phyloP scores from a whole-genome alignment of 768 basidiomycete genomes.

The Mycena galericulata region DNA sequence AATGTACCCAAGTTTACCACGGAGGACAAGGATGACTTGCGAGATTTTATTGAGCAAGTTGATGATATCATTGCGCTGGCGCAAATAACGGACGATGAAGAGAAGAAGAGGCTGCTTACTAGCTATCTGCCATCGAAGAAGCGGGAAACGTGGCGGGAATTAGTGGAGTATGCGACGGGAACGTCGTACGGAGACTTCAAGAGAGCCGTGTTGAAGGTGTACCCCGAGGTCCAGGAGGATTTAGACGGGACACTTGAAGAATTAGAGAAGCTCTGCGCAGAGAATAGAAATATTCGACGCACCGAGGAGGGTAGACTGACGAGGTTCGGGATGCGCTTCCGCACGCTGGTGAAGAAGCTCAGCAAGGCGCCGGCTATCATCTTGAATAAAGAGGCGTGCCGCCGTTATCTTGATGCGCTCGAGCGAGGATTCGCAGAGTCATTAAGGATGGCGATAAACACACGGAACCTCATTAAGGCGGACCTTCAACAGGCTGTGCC shows the following conservation, averaged over 20 bases:
- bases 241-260: constrained; percentile 16
- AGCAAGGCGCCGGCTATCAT: constrained; percentile 11
- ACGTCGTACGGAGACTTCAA: constrained; percentile 10
- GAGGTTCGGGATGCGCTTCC: constrained; percentile 14
- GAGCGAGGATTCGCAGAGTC: constrained; percentile 19
- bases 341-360: constrained; percentile 9
- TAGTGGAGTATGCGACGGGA: constrained; percentile 10
- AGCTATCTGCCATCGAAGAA: constrained; percentile 15
- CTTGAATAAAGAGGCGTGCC: constrained; percentile 20
- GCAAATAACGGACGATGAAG: constrained; percentile 10
- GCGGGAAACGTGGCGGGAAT: constrained; percentile 3
- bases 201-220: constrained; percentile 8
- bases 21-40: constrained; percentile 25
- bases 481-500: background rate
- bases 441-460: constrained; percentile 12
- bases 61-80: constrained; percentile 13
- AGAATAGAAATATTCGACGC: constrained; percentile 11
- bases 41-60: constrained; percentile 22
- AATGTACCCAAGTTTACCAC: constrained; percentile 27
- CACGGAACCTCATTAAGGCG: constrained; percentile 16
- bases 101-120: constrained; percentile 18
- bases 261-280: constrained; percentile 5
- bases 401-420: constrained; percentile 15
- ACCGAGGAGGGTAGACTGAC: constrained; percentile 11
- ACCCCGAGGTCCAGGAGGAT: constrained; percentile 20